These are phyloP conservation scores for Macrolepiota dolichaula DNA, from an alignment of 768 basidiomycete genomes.

Conservation along the genomic window DNA sequence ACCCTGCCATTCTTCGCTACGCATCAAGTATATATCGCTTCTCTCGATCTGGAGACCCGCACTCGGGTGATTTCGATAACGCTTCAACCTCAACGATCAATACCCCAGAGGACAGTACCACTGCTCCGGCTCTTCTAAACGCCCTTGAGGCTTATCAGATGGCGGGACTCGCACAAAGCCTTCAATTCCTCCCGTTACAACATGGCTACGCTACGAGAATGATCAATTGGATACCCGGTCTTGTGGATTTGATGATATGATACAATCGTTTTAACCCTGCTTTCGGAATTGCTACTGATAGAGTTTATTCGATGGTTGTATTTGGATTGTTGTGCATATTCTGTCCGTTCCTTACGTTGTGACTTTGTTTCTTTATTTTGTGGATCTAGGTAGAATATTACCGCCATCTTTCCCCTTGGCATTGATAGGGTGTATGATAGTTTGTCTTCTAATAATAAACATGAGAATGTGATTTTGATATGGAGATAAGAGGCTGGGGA, in stretches of 20 bases:
- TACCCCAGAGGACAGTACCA: constrained; percentile 53
- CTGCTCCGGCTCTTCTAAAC: constrained; percentile 49
- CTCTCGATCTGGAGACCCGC: constrained; percentile 52
- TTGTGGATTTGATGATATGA: constrained; percentile 34
- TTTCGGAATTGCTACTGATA: neutral
- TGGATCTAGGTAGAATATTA: constrained; percentile 8
- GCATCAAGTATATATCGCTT: constrained; percentile 77
- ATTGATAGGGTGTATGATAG: constrained; percentile 11
- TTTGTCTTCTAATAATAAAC: constrained; percentile 5
- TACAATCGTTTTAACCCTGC: neutral
- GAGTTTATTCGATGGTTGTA: neutral
- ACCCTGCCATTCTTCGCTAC: constrained; percentile 63
- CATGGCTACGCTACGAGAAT: constrained; percentile 57
- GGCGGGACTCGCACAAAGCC: constrained; percentile 71
- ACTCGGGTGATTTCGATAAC: constrained; percentile 23
- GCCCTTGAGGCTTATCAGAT: constrained; percentile 71
- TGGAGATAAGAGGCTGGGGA: neutral
- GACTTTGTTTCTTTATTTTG: neutral
- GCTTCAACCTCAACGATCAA: constrained; percentile 63
- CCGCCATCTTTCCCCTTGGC: neutral
- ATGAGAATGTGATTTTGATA: neutral
- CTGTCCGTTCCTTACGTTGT: neutral
- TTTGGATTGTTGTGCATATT: neutral
- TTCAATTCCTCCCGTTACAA: constrained; percentile 61
- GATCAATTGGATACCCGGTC: constrained; percentile 69